Evolutionary conservation across 306 rosid species (phyloP).

Genomic region (Quercus wislizeni): DNA sequence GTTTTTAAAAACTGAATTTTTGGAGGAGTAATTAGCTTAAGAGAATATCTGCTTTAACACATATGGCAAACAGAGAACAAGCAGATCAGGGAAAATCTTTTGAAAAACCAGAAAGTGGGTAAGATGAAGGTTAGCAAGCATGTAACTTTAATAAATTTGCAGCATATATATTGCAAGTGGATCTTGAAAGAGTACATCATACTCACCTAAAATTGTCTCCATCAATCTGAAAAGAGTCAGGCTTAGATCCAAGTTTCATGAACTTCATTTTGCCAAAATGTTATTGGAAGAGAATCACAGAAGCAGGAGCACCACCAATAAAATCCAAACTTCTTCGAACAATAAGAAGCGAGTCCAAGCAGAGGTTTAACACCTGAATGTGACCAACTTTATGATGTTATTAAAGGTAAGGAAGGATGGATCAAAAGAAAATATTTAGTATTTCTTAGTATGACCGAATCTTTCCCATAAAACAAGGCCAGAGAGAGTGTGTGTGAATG

Average conservation of each 20-base stretch:
- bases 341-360: neutral
- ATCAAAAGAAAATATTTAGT: constrained; percentile 26
- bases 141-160: neutral
- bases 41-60: neutral
- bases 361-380: constrained; percentile 18
- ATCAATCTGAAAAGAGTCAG: constrained; percentile 79
- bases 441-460: constrained; percentile 60
- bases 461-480: constrained; percentile 56
- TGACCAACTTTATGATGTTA: constrained; percentile 10
- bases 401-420: constrained; percentile 14
- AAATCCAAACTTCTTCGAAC: constrained; percentile 12
- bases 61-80: neutral
- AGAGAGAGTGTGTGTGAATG: constrained; percentile 15
- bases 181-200: constrained; percentile 21
- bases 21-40: neutral
- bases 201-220: constrained; percentile 69
- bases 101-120: neutral
- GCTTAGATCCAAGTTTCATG: constrained; percentile 94
- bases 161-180: neutral
- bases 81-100: neutral
- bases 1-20: neutral
- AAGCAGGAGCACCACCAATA: neutral
- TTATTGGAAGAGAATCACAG: neutral
- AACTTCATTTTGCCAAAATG: constrained; percentile 66
- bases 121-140: neutral